Conservation (phyloP, 2,329 filamentous ascomycete species). For the Botrytis squamosa region DNA sequence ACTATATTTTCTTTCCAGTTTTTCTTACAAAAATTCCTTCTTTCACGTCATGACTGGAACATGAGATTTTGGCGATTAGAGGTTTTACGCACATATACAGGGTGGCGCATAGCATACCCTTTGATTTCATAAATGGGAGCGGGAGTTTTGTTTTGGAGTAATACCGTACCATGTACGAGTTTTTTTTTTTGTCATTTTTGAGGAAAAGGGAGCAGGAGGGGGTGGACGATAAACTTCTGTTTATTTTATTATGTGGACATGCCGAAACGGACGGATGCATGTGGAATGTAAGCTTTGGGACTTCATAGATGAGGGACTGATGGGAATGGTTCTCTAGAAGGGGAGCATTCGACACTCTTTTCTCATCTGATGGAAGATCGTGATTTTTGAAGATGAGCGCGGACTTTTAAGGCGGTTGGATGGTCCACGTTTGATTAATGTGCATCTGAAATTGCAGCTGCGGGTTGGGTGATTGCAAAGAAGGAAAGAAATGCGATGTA, state of each 20-base stretch:
- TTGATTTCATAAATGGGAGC: slow-evolving; percentile 5
- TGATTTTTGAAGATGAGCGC: neutral
- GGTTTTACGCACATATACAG: slow-evolving; percentile 17
- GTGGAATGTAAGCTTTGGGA: neutral
- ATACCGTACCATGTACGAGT: slow-evolving; percentile 23
- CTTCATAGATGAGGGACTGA: neutral
- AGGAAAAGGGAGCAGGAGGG: neutral
- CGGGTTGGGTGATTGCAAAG: neutral
- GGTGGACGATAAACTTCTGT: neutral
- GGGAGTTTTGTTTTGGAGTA: slow-evolving; percentile 11
- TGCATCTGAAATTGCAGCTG: neutral
- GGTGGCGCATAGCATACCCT: slow-evolving; percentile 11
- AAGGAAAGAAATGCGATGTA: neutral
- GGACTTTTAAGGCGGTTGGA: neutral
- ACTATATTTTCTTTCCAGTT: neutral
- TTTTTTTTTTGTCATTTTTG: slow-evolving; percentile 27
- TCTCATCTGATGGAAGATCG: neutral
- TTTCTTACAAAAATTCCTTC: neutral
- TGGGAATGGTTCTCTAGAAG: neutral
- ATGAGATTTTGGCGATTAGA: neutral
- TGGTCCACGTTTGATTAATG: neutral
- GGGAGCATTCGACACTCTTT: neutral
- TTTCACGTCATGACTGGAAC: neutral
- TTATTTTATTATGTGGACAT: neutral
- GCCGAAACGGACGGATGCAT: neutral